phyloP scores from a whole-genome alignment of 2,329 filamentous ascomycete genomes.

The Penicillium sp. region DNA sequence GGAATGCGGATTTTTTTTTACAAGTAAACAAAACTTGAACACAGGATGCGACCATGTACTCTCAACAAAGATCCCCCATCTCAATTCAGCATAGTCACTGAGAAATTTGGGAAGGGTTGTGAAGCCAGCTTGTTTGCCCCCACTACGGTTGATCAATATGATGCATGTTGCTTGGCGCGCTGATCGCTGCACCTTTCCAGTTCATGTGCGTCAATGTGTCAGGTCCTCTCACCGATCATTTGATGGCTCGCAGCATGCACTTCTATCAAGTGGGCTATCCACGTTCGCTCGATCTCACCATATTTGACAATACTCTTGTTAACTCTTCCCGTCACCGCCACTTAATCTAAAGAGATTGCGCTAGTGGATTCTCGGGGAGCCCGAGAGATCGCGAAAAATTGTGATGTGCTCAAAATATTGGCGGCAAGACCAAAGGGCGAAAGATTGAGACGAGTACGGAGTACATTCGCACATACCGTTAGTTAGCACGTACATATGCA shows the following conservation, averaged over 20 bases:
- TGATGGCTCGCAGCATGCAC: constrained; percentile 11
- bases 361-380: not conserved
- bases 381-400: not conserved
- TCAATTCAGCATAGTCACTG: no score
- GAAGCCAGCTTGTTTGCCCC: not conserved
- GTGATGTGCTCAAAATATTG: not conserved
- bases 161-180: constrained; percentile 23
- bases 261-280: not conserved
- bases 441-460: no score
- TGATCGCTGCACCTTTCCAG: constrained; percentile 7
- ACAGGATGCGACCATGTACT: no score
- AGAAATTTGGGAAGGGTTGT: no score
- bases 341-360: not conserved
- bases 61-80: not conserved
- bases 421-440: no score
- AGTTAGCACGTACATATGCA: no score
- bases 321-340: not conserved
- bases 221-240: constrained; percentile 5
- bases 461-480: no score
- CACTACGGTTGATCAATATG: constrained; percentile 27
- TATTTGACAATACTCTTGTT: not conserved
- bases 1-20: no score
- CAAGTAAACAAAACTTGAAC: no score
- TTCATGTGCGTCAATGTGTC: not conserved
- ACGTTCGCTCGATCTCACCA: not conserved